Evolutionary conservation across 768 basidiomycete genomes (phyloP).

Genomic region (Mycena capillaripes): DNA sequence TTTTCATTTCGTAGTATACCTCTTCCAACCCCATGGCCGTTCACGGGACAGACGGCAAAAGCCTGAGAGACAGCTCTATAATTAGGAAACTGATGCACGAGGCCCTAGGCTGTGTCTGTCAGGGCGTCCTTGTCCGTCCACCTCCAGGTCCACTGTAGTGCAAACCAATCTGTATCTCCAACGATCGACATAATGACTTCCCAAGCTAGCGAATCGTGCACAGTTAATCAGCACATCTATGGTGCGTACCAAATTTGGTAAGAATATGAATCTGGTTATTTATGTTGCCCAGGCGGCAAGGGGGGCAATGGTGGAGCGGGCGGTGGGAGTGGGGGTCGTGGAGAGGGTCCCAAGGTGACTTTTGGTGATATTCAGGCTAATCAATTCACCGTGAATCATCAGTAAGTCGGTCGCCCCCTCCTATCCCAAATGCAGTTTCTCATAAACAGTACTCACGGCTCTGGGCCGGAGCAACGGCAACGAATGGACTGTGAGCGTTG

Average conservation of each 20-base stretch:
- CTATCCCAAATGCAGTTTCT: background rate
- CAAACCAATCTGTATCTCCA: background rate
- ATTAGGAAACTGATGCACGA: no score
- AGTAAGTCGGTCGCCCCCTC: background rate
- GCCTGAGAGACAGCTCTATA: no score
- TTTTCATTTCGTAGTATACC: no score
- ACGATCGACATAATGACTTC: background rate
- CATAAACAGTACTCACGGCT: background rate
- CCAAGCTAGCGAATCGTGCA: background rate
- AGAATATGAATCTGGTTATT: background rate
- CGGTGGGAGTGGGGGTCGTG: background rate
- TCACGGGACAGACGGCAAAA: no score
- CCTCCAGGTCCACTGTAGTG: background rate
- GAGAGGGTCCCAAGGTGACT: background rate
- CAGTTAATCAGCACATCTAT: background rate
- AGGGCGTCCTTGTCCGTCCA: background rate
- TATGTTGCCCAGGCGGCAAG: background rate
- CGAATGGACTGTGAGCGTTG: background rate
- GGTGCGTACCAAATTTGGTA: background rate
- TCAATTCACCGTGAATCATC: background rate
- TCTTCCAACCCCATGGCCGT: no score
- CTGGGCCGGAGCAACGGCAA: background rate
- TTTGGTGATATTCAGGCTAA: background rate
- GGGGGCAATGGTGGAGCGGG: background rate
- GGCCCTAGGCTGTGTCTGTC: background rate